phyloP scores from a whole-genome alignment of 495 filamentous ascomycete genomes.

The Tetracladium setigerum region DNA sequence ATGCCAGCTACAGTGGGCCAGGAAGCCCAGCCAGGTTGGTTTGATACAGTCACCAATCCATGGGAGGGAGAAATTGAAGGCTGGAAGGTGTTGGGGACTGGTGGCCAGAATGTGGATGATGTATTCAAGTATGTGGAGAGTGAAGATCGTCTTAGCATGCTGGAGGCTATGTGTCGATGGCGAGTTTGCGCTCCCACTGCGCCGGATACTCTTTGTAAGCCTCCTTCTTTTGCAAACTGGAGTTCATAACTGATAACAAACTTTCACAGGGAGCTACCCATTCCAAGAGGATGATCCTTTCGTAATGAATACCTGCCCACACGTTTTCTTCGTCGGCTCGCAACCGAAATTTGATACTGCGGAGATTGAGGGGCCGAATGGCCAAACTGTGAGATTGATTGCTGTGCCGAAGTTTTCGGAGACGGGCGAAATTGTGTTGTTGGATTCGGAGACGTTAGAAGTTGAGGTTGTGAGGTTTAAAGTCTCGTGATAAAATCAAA shows the following conservation, averaged over 20 bases:
- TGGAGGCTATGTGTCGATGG: constrained; percentile 91
- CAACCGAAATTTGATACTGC: constrained; percentile 76
- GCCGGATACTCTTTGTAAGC: constrained; percentile 90
- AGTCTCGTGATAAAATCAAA: constrained; percentile 10
- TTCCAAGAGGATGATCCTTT: constrained; percentile 90
- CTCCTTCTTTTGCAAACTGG: neutral
- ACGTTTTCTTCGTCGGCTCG: constrained; percentile 85
- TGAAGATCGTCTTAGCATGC: constrained; percentile 70
- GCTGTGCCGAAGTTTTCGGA: constrained; percentile 73
- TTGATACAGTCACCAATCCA: constrained; percentile 88
- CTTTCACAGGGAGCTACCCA: constrained; percentile 74
- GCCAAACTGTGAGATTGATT: constrained; percentile 65
- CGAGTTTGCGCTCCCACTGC: constrained; percentile 88
- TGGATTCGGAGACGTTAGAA: constrained; percentile 81
- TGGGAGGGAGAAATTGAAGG: constrained; percentile 86
- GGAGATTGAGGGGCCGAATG: constrained; percentile 51
- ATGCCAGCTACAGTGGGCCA: constrained; percentile 35
- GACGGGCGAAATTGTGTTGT: constrained; percentile 73
- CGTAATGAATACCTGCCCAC: constrained; percentile 72
- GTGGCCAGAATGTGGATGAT: constrained; percentile 91
- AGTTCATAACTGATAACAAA: constrained; percentile 1
- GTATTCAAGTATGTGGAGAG: constrained; percentile 80
- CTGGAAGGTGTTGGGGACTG: constrained; percentile 73
- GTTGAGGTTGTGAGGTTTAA: constrained; percentile 63
- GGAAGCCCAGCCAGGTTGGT: constrained; percentile 59